Evolutionary conservation across 768 basidiomycete genomes (phyloP).

Genomic region (Hericium coralloides): DNA sequence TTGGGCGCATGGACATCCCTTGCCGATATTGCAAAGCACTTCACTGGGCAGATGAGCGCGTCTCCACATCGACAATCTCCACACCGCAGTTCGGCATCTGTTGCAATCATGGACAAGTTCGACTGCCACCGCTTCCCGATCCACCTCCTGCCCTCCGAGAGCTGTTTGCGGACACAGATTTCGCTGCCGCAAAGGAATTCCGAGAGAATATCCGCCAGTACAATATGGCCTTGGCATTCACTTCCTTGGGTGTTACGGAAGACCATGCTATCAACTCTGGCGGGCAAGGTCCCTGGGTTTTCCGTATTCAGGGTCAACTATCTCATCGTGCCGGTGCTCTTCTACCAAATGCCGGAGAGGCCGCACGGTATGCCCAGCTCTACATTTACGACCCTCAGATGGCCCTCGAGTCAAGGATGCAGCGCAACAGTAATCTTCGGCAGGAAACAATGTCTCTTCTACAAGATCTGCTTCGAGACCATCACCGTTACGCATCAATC

Average conservation of each 20-base stretch:
- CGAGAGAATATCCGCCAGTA: slow-evolving; percentile 30
- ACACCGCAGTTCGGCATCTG: slow-evolving; percentile 26
- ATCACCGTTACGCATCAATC: slow-evolving; percentile 5
- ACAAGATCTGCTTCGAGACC: slow-evolving; percentile 6
- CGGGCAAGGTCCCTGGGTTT: slow-evolving; percentile 26
- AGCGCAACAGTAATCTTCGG: slow-evolving; percentile 1
- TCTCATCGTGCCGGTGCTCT: slow-evolving; percentile 28
- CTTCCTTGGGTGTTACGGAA: slow-evolving; percentile 24
- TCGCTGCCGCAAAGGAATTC: slow-evolving; percentile 19
- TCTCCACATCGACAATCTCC: slow-evolving; percentile 5
- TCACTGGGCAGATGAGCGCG: slow-evolving; percentile 27
- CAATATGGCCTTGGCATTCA: slow-evolving; percentile 33
- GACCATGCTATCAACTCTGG: slow-evolving; percentile 22
- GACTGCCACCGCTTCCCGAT: slow-evolving; percentile 14
- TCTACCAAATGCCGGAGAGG: slow-evolving; percentile 11
- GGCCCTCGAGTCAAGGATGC: slow-evolving; percentile 22
- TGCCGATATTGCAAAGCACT: slow-evolving; percentile 27
- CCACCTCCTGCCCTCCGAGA: slow-evolving; percentile 17
- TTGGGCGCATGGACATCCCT: slow-evolving; percentile 28
- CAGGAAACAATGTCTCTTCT: slow-evolving; percentile 6
- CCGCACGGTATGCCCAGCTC: slow-evolving; percentile 30
- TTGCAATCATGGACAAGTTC: slow-evolving; percentile 28
- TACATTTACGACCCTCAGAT: slow-evolving; percentile 31
- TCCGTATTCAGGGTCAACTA: slow-evolving; percentile 28
- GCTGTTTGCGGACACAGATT: slow-evolving; percentile 14